Base-by-base conservation (phyloP, 257 asterid genomes). In the Penstemon newberryi region DNA sequence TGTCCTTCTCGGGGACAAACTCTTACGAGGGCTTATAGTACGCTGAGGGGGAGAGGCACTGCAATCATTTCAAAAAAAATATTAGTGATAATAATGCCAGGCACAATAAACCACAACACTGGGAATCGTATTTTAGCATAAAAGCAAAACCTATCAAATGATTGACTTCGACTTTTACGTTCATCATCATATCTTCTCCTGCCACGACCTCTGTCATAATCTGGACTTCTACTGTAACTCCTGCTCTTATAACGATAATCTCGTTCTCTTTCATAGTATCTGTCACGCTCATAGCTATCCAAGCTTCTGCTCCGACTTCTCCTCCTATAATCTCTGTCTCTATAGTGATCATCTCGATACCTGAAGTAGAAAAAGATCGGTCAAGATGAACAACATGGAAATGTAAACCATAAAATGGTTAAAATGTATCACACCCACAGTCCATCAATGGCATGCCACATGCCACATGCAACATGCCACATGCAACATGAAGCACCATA, bases 181-280 rank as follows among this genome's bases (percentile, higher is more conserved):
- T 68, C 71, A 49, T 67, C 73, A 33, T 59, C 66, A 40, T 66
- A 58, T 19, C 60, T 73, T 15, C 69, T 60, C 60, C 69, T 60
- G 39, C 71, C 59, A 75, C 47, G 56, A 55, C 51, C 67, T 25
- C 74, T 46, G 39, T 65, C 81, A 57, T 66, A 61, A 45, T 78
- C 72, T 52, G 82, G 79, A 54, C 78, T 79, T 45, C 52, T 8
- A 68, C 81, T 73, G 38, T 60, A 65, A 66, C 81, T 80, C 76
- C 76, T 73, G 60, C 79, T 76, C 63, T 79, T 75, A 57, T 52
- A 42, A 19, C 49, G 65, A 53, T 65, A 49, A 33, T 56, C 74
- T 39, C 74, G 69, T 43, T 60, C 80, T 61, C 80, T 49, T 43
- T 56, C 70, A 10, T 63, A 56, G 56, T 57, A 63, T 51, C 69